Evolutionary conservation across 352 stramenopile species (phyloP), one percentile per base, ranked within the genome.

Genomic region (Heterotrichella gracilis): DNA sequence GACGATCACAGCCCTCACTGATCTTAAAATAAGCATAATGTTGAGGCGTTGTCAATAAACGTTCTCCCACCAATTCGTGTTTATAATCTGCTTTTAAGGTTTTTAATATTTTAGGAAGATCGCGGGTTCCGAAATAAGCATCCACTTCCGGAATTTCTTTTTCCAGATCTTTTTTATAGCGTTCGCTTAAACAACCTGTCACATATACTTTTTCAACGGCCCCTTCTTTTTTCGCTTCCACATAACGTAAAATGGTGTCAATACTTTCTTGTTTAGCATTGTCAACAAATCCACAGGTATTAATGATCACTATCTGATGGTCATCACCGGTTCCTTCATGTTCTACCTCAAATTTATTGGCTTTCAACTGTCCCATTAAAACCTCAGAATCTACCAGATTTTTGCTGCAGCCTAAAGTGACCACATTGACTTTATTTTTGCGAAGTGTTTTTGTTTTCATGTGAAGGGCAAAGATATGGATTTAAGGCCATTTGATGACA

Each of bases 1-100:
- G 32, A 9, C 32, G 9, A n/a, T 53, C 32, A n/a, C 32, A 53
- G n/a, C 32, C 32, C n/a, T 53, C 32, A n/a, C 32, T 53, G 32
- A 53, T 53, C 32, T 53, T 53, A 53, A 53, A 53, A 53, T 53
- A 53, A 53, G 32, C 32, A 53, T 53, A 53, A n/a, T 53, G 32
- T n/a, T 53, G 32, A 9, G 32, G 32, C 32, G 32, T 53, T 9
- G 32, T 53, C n/a, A 53, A 53, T n/a, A 53, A n/a, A n/a, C 32
- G 32, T 53, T 53, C 32, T 9, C 32, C 32, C 9, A 53, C 32
- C 32, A 53, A n/a, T n/a, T 53, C 32, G n/a, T 53, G 32, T n/a
- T 53, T 53, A n/a, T 53, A 53, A 53, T 53, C 32, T 9, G 32
- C 32, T 53, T 53, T 53, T 53, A 53, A 53, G 9, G 32, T 53